Base-by-base conservation (phyloP, 2,329 filamentous ascomycete genomes). In the Arachnomyces sp. region DNA sequence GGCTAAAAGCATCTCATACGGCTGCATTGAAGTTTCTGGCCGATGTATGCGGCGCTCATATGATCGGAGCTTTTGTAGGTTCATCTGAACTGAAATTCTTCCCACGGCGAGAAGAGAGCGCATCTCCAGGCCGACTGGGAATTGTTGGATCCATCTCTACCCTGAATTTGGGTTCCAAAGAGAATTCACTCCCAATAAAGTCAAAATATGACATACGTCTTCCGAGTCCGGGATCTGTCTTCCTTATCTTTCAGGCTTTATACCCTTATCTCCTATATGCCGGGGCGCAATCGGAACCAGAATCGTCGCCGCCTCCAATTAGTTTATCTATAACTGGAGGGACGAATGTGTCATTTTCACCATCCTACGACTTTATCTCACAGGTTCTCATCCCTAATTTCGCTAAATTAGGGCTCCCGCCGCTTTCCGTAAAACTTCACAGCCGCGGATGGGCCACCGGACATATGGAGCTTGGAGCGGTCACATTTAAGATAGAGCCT, bases 321-420 rank as follows among this genome's bases (percentile, higher is more conserved):
- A 54, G 49, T 14, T 47, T 80, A 7, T 63, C 54, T 2, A 67
- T 80, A 28, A 69, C 60, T 7, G 77, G 77, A 4, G 77, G 77
- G 6, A 80, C 77, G 0, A 79, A 80, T 47, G 71, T 75, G 2
- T 69, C 69, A 1, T 66, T 62, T 25, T 71, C 72, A 1, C 75
- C 75, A 6, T 75, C 72, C 2, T 68, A 66, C 50, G 77, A 80
- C 36, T 80, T 79, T 48, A 59, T 75, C 7, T 45, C 58, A 2
- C 69, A 78, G 49, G 75, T 80, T 3, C 62, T 80, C 4, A 50
- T 73, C 2, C 77, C 77, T 0, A 73, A 71, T 42, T 66, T 79
- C 15, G 45, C 59, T 2, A 59, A 53, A 21, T 62, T 80, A 28
- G 74, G 75, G 4, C 58, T 78, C 11, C 71, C 73, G 2, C 48